These are phyloP conservation scores for Noccaea bulbosa DNA, from an alignment of 345 rosid species.

Conservation along the genomic window DNA sequence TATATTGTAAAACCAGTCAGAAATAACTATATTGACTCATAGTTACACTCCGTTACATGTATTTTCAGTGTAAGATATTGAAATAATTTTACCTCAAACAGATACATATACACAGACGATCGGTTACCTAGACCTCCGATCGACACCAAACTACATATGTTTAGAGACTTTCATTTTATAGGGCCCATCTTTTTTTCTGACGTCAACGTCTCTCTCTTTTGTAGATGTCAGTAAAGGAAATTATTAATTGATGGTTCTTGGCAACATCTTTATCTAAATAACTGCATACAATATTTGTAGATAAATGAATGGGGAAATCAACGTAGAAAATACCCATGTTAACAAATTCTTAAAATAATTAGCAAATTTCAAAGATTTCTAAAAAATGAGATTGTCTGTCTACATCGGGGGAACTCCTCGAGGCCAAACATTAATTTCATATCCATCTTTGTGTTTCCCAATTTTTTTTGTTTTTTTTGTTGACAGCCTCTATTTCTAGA, in stretches of 20 bases:
- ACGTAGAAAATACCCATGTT: slow-evolving; percentile 8
- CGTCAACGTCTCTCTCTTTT: slow-evolving; percentile 10
- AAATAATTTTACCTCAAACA: not conserved
- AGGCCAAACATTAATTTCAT: slow-evolving; percentile 43
- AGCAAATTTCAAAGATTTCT: slow-evolving; percentile 22
- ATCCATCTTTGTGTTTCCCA: slow-evolving; percentile 40
- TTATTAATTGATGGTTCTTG: not conserved
- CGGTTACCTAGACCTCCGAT: not conserved
- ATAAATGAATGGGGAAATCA: not conserved
- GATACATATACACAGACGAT: not conserved
- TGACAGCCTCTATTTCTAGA: too few species aligned
- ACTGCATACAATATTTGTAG: not conserved
- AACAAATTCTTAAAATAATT: not conserved
- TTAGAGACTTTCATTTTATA: not conserved
- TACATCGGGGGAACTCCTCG: slow-evolving; percentile 38
- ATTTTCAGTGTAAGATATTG: too few species aligned
- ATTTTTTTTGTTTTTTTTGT: too few species aligned
- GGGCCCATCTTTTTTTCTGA: slow-evolving; percentile 1
- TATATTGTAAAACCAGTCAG: too few species aligned
- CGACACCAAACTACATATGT: slow-evolving; percentile 1
- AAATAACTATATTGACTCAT: too few species aligned
- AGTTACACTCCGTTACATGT: too few species aligned
- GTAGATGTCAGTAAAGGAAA: slow-evolving; percentile 23
- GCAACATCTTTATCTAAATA: not conserved
- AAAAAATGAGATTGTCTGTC: slow-evolving; percentile 34